Evolutionary conservation across 2,329 filamentous ascomycete genomes (phyloP), one percentile per base, ranked within the genome.

Genomic region (Colletotrichum tropicicola): DNA sequence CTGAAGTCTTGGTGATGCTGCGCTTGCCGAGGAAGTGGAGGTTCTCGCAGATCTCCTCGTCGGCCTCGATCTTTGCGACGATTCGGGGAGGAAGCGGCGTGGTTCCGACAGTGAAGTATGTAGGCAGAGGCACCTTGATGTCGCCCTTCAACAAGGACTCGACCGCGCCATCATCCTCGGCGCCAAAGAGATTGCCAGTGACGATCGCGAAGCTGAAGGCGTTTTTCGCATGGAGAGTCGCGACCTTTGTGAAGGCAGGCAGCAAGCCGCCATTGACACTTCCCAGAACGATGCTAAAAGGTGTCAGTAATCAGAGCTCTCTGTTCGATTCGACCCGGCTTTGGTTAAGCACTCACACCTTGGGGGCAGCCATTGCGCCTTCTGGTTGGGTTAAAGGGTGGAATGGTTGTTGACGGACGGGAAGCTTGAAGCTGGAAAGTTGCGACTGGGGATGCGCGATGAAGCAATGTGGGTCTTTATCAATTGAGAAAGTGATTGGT

Each of bases 21-120:
- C 93, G 90, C 77, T 96, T 97, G 61, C 92, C 94, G 1, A 99
- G 87, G 72, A 91, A 97, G 78, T 93, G 92, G 10, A 99, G 86
- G 74, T 99, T 98, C n/a, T 91, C 86, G 75, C 94, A 97, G 17
- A 99, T 85, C 70, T 90, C 88, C 72, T 89, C 90, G 67, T 91
- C 88, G 32, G 86, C 85, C 73, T 93, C 86, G 55, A 98, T 85
- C 74, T 89, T 94, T 72, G 92, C 87, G 19, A 91, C 82, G 21
- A 98, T 87, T 28, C 82, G 80, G 3, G 83, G 77, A 0, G 96
- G 96, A 6, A 99, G 83, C n/a, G 90, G 80, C 48, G 84, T 84
- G 37, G 83, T 89, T 70, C 92, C 94, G 65, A 97, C 84, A 3
- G 92, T 93, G 75, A 98, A 99, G 80, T 99, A 99, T 8, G 92